A percentile compares a stretch with the other conserved stretches of the same genome.
phyloP scores from a whole-genome alignment of 2,329 filamentous ascomycete species.

The Pseudogymnoascus sp. region DNA sequence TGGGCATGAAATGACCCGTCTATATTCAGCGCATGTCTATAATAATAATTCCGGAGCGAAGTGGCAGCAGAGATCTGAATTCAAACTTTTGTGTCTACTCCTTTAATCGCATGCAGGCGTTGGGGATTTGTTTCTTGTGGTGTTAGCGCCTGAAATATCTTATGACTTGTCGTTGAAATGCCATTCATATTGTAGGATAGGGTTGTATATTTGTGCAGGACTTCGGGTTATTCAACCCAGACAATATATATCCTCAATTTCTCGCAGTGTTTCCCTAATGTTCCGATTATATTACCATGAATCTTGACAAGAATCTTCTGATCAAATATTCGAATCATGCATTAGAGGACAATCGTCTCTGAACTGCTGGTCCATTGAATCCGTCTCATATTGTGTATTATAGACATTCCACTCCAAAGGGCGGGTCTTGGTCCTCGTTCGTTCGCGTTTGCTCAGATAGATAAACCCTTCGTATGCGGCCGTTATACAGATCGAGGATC shows the following conservation, averaged over 20 bases:
- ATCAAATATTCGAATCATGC: background rate
- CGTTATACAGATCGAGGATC: background rate
- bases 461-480: background rate
- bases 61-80: background rate
- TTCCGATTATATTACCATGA: background rate
- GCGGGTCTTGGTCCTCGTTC: background rate
- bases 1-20: conserved; percentile 28
- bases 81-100: background rate
- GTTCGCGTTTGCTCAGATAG: background rate
- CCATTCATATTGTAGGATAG: background rate
- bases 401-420: background rate
- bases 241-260: background rate
- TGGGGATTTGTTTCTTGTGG: background rate
- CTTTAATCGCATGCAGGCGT: background rate
- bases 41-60: background rate
- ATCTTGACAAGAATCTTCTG: background rate
- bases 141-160: background rate
- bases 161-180: background rate
- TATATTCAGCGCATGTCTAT: background rate
- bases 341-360: background rate
- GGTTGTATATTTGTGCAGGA: background rate
- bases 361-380: background rate
- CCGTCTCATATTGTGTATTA: background rate
- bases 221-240: background rate
- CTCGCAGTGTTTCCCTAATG: background rate